phyloP scores from a whole-genome alignment of 225 moss, liverwort and hornwort genomes.

The Lunularia cruciata region DNA sequence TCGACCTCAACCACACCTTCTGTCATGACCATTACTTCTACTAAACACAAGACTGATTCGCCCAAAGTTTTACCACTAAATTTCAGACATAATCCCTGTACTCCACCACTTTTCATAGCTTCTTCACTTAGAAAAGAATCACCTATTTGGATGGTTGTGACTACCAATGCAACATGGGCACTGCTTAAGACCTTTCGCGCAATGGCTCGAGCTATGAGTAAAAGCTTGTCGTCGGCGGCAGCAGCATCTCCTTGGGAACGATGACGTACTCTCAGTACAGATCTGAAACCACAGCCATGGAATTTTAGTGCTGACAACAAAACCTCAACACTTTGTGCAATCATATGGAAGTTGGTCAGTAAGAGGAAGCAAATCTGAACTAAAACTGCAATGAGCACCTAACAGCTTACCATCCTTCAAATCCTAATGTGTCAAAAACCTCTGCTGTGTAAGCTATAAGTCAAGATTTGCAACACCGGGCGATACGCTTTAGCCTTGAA shows the following conservation, averaged over 20 bases:
- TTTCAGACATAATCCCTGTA: slow-evolving; percentile 63
- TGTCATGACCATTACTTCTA: slow-evolving; percentile 55
- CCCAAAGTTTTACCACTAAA: slow-evolving; percentile 82
- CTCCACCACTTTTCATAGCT: slow-evolving; percentile 33
- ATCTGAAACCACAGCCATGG: slow-evolving; percentile 43
- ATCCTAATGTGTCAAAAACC: too few species aligned
- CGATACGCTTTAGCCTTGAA: too few species aligned
- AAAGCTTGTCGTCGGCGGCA: slow-evolving; percentile 53
- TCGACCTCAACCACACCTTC: slow-evolving; percentile 32
- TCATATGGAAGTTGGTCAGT: too few species aligned
- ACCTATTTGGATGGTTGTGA: slow-evolving; percentile 65
- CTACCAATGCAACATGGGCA: slow-evolving; percentile 71
- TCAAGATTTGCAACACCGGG: too few species aligned
- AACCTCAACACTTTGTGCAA: neutral
- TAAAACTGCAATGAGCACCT: too few species aligned
- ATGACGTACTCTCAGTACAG: slow-evolving; percentile 48
- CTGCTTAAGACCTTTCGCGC: slow-evolving; percentile 59
- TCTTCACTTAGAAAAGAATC: slow-evolving; percentile 43
- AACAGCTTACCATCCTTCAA: too few species aligned
- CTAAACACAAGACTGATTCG: slow-evolving; percentile 58
- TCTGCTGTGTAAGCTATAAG: too few species aligned
- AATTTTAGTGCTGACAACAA: neutral
- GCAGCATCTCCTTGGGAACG: slow-evolving; percentile 39
- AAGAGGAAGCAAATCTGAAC: too few species aligned
- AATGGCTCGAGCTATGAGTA: slow-evolving; percentile 62